phyloP scores from a whole-genome alignment of 2,329 filamentous ascomycete species.

The Raffaelea ambrosiae region DNA sequence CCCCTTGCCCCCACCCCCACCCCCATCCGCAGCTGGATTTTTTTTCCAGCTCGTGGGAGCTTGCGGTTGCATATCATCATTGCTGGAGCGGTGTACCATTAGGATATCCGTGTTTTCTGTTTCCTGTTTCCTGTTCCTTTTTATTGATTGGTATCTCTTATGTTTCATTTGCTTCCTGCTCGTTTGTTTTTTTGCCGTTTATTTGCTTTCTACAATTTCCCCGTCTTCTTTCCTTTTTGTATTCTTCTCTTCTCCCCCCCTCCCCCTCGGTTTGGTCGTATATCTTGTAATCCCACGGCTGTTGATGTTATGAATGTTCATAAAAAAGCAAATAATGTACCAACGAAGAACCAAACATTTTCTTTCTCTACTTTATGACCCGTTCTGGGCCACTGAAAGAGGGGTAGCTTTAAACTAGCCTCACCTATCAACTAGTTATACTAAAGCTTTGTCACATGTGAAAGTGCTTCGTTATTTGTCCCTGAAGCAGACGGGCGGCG shows the following conservation, averaged over 20 bases:
- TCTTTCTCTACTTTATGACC: too few relatives aligned
- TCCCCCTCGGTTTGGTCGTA: too few relatives aligned
- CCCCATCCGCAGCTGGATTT: neutral
- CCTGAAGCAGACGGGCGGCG: too few relatives aligned
- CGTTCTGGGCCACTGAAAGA: too few relatives aligned
- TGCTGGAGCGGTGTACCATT: slow-evolving; percentile 24
- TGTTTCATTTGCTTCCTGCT: neutral
- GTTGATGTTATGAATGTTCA: too few relatives aligned
- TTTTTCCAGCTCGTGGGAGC: neutral
- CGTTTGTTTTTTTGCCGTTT: neutral
- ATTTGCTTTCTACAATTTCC: neutral
- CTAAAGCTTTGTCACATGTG: too few relatives aligned
- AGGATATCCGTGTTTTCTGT: slow-evolving; percentile 25
- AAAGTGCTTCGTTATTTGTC: too few relatives aligned
- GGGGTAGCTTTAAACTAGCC: too few relatives aligned
- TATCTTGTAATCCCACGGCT: too few relatives aligned
- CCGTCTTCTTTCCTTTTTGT: slow-evolving; percentile 13
- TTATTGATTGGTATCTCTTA: neutral
- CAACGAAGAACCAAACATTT: too few relatives aligned
- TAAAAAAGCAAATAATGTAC: too few relatives aligned
- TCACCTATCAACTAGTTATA: too few relatives aligned
- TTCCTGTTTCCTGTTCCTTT: neutral
- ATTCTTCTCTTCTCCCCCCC: neutral
- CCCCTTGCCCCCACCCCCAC: neutral
- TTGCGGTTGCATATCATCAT: slow-evolving; percentile 6